Conservation (phyloP, 2,329 filamentous ascomycete genomes). For the Sporothrix globosa region DNA sequence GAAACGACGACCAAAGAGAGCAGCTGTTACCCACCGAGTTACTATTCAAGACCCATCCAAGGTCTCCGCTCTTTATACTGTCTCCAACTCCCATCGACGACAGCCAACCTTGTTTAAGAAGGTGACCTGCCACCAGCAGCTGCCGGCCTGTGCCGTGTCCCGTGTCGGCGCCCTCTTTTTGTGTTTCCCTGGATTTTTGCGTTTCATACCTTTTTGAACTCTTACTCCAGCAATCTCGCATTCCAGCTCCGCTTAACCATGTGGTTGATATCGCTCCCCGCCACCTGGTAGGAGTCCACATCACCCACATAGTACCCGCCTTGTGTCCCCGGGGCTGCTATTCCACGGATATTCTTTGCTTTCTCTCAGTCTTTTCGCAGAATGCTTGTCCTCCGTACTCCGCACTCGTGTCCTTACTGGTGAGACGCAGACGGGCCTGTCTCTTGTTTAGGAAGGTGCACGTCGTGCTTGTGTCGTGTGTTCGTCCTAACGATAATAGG, state of each 20-base stretch:
- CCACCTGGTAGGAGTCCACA: constrained; percentile 12
- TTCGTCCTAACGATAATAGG: constrained; percentile 17
- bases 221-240: not conserved
- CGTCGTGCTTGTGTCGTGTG: not conserved
- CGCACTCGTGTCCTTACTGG: not conserved
- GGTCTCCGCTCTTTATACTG: not conserved
- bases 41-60: not conserved
- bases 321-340: not conserved
- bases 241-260: not conserved
- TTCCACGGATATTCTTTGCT: not conserved
- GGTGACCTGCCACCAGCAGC: not conserved
- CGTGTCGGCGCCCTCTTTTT: no score
- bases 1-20: not conserved
- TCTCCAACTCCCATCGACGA: not conserved
- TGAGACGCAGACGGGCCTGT: not conserved
- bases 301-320: not conserved
- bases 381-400: no score
- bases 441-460: constrained; percentile 21
- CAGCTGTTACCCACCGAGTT: not conserved
- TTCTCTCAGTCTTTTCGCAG: not conserved
- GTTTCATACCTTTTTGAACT: no score
- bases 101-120: constrained; percentile 6
- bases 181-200: no score
- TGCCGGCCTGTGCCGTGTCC: not conserved
- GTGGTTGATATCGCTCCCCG: not conserved